phyloP scores from a whole-genome alignment of 2,329 filamentous ascomycete genomes.

The Aureobasidium sp. region DNA sequence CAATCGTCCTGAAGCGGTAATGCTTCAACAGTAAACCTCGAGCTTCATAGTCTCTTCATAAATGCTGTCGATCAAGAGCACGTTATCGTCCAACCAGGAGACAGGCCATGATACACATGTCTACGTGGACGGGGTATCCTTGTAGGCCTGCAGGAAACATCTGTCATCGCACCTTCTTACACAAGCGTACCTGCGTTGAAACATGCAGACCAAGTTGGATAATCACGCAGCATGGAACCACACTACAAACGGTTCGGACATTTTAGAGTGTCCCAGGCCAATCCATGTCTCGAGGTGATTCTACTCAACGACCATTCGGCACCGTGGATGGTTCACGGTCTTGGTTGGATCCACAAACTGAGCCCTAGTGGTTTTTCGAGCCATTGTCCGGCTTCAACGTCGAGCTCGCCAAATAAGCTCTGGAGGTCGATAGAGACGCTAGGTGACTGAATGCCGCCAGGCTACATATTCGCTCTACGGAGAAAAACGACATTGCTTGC shows the following conservation, averaged over 20 bases:
- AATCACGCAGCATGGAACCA: background rate
- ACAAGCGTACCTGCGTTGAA: background rate
- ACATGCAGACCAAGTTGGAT: background rate
- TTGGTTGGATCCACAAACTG: background rate
- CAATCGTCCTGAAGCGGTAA: background rate
- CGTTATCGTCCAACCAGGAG: constrained; percentile 1
- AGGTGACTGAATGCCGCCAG: background rate
- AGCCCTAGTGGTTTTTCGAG: background rate
- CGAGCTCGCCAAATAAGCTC: background rate
- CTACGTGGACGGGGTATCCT: background rate
- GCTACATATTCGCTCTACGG: background rate
- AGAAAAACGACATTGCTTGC: background rate
- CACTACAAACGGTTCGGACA: background rate
- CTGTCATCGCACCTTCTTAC: background rate
- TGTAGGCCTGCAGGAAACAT: background rate
- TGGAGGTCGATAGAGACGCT: background rate
- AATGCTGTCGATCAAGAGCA: background rate
- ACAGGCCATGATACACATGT: background rate
- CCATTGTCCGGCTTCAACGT: background rate
- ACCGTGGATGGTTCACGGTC: background rate
- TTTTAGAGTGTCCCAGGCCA: background rate
- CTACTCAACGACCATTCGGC: background rate
- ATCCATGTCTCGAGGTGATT: background rate
- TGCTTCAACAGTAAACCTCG: background rate
- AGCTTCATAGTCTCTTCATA: background rate